These are phyloP conservation scores for Candida succiphila DNA, from an alignment of 805 yeast species.

Conservation along the genomic window DNA sequence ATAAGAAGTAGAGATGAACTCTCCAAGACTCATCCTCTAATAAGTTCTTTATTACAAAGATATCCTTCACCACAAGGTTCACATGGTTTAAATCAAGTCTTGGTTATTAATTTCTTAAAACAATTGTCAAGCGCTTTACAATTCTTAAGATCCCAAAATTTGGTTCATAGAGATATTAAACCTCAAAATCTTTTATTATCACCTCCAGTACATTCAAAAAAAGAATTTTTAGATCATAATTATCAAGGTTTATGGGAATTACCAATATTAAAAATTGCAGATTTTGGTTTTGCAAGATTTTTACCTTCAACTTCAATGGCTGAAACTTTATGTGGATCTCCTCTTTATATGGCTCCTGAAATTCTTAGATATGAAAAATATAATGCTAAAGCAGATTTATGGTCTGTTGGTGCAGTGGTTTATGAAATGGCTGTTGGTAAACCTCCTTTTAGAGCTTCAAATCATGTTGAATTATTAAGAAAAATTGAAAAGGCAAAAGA, in stretches of 20 bases:
- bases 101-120: slow-evolving; percentile 77
- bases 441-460: slow-evolving; percentile 92
- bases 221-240: slow-evolving; percentile 44
- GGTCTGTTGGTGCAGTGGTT: slow-evolving; percentile 97
- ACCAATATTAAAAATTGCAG: slow-evolving; percentile 90
- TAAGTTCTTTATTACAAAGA: slow-evolving; percentile 63
- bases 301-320: slow-evolving; percentile 91
- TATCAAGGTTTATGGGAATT: slow-evolving; percentile 79
- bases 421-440: slow-evolving; percentile 95
- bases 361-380: slow-evolving; percentile 89
- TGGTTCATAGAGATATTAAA: slow-evolving; percentile 92
- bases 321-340: slow-evolving; percentile 95
- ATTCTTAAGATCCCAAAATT: slow-evolving; percentile 71
- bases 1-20: slow-evolving; percentile 70
- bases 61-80: slow-evolving; percentile 74
- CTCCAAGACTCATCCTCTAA: slow-evolving; percentile 64
- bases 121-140: slow-evolving; percentile 79
- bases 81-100: slow-evolving; percentile 69
- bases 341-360: slow-evolving; percentile 98
- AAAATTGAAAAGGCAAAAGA: slow-evolving; percentile 80
- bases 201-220: slow-evolving; percentile 66
- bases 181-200: slow-evolving; percentile 82
- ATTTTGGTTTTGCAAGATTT: slow-evolving; percentile 94
- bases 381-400: slow-evolving; percentile 92
- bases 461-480: slow-evolving; percentile 81